These are phyloP conservation scores for Gracilariopsis chorda DNA, from an alignment of 23 red algal species.

Conservation along the genomic window DNA sequence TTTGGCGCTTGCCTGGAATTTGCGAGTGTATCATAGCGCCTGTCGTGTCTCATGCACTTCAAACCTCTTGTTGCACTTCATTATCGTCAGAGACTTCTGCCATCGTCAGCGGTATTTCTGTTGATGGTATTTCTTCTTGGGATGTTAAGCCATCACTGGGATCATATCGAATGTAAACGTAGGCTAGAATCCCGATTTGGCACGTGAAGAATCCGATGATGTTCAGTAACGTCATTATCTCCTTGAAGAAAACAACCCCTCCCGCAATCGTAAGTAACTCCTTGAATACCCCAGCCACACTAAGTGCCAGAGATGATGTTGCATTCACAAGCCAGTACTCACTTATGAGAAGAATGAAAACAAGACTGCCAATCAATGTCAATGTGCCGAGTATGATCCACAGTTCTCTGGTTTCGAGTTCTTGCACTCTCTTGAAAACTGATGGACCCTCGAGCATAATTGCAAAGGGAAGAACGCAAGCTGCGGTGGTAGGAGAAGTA, in stretches of 20 bases:
- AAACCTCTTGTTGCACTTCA: no score
- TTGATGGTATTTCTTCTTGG: neutral
- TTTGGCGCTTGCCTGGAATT: no score
- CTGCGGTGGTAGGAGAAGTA: slow-evolving; percentile 81
- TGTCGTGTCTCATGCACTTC: no score
- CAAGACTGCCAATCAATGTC: slow-evolving; percentile 71
- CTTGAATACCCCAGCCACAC: slow-evolving; percentile 95
- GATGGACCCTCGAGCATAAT: slow-evolving; percentile 56
- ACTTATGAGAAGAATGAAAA: slow-evolving; percentile 82
- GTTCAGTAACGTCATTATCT: slow-evolving; percentile 63
- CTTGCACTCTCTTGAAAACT: slow-evolving; percentile 1
- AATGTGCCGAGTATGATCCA: slow-evolving; percentile 51
- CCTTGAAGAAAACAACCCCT: slow-evolving; percentile 74
- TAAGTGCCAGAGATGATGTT: slow-evolving; percentile 88
- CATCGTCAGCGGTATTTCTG: slow-evolving; percentile 16
- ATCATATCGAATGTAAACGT: slow-evolving; percentile 52
- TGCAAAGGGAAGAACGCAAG: slow-evolving; percentile 84
- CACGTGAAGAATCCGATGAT: slow-evolving; percentile 79
- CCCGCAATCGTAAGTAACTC: slow-evolving; percentile 89
- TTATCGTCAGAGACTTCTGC: slow-evolving; percentile 33
- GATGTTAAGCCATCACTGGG: neutral
- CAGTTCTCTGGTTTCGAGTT: slow-evolving; percentile 11
- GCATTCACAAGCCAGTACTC: slow-evolving; percentile 92
- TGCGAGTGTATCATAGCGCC: no score
- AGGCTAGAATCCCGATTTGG: slow-evolving; percentile 76